A percentile compares a stretch with the other conserved stretches of the same genome.
phyloP scores from a whole-genome alignment of 768 basidiomycete species.

The Galerina marginata region DNA sequence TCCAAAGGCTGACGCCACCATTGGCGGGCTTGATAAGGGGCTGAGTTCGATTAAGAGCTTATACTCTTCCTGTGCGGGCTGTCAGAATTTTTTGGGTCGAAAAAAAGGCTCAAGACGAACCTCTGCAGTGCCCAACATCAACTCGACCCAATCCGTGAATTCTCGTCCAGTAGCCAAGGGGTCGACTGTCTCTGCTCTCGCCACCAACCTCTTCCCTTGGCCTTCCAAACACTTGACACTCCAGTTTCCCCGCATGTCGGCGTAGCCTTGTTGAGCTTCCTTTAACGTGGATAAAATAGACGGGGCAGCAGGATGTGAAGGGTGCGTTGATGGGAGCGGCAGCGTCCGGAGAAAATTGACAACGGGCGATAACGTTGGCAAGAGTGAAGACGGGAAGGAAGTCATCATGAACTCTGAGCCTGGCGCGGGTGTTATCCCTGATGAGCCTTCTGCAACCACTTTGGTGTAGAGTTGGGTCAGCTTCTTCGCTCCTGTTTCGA shows the following conservation, averaged over 20 bases:
- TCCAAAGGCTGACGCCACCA: slow-evolving; percentile 63
- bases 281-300: slow-evolving; percentile 67
- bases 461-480: slow-evolving; percentile 85
- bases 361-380: slow-evolving; percentile 62
- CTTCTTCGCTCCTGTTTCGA: slow-evolving; percentile 86
- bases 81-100: background rate
- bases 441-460: slow-evolving; percentile 84
- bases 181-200: slow-evolving; percentile 72
- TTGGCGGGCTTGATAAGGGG: slow-evolving; percentile 55
- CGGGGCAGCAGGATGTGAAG: slow-evolving; percentile 78
- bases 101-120: slow-evolving; percentile 38
- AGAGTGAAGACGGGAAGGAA: slow-evolving; percentile 59
- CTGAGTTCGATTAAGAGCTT: slow-evolving; percentile 65
- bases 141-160: slow-evolving; percentile 73
- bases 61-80: slow-evolving; percentile 63
- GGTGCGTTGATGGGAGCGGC: slow-evolving; percentile 80
- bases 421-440: slow-evolving; percentile 70
- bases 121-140: slow-evolving; percentile 69
- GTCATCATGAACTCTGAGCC: slow-evolving; percentile 59
- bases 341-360: slow-evolving; percentile 73
- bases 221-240: slow-evolving; percentile 74
- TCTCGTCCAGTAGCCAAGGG: slow-evolving; percentile 70
- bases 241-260: slow-evolving; percentile 87
- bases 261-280: slow-evolving; percentile 83
- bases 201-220: slow-evolving; percentile 70